These are phyloP conservation scores for Dissoconium aciculare DNA, from an alignment of 2,329 filamentous ascomycete species.

Conservation along the genomic window DNA sequence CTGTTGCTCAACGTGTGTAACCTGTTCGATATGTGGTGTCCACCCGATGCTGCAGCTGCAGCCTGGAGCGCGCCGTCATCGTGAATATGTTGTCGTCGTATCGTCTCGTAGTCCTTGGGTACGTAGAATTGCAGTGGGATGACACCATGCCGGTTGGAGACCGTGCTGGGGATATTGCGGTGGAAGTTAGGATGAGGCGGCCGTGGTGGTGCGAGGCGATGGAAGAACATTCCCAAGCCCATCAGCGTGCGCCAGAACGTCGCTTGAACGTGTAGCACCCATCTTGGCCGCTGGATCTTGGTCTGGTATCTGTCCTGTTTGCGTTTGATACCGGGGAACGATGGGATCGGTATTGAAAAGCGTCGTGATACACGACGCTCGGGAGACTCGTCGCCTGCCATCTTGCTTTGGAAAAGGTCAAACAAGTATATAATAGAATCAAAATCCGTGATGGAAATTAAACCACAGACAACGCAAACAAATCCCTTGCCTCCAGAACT, in stretches of 20 bases:
- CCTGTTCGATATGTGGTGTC: conserved; percentile 14
- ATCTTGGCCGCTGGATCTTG: conserved; percentile 32
- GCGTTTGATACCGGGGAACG: neutral
- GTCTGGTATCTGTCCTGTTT: conserved; percentile 7
- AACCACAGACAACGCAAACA: too few species aligned
- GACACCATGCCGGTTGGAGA: conserved; percentile 30
- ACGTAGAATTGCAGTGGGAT: conserved; percentile 48
- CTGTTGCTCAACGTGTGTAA: conserved; percentile 13
- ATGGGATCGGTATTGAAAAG: neutral
- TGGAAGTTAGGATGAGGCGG: conserved; percentile 47
- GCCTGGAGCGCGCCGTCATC: conserved; percentile 4
- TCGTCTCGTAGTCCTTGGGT: conserved; percentile 35
- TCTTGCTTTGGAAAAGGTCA: too few species aligned
- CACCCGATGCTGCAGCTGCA: conserved; percentile 2
- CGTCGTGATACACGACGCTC: neutral
- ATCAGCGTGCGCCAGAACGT: conserved; percentile 53
- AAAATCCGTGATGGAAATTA: too few species aligned
- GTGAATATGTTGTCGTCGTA: conserved; percentile 11
- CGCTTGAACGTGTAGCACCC: conserved; percentile 48
- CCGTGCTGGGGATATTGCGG: conserved; percentile 38
- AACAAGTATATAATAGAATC: too few species aligned
- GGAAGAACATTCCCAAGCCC: conserved; percentile 53
- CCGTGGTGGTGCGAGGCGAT: conserved; percentile 45
- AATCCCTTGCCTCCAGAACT: too few species aligned
- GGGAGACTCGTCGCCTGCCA: neutral